A percentile compares a stretch with the other conserved stretches of the same genome.
phyloP scores from a whole-genome alignment of 768 basidiomycete species.

The Amylocystis lapponica region DNA sequence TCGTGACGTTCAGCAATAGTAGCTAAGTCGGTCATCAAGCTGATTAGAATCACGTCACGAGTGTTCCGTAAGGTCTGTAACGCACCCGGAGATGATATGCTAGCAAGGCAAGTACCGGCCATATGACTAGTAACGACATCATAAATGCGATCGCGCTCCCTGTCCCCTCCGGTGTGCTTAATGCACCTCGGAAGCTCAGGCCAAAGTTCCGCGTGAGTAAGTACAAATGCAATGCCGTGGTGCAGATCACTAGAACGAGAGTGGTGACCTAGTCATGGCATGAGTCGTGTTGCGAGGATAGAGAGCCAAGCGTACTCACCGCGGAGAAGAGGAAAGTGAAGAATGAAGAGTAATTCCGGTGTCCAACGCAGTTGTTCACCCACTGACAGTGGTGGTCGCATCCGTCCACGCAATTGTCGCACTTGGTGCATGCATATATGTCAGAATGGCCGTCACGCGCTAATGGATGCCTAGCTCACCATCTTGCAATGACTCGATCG shows the following conservation, averaged over 20 bases:
- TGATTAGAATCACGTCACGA: neutral
- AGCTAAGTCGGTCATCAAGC: constrained; percentile 41
- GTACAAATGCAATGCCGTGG: constrained; percentile 77
- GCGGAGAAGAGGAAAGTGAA: constrained; percentile 74
- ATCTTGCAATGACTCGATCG: constrained; percentile 94
- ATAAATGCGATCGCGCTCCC: constrained; percentile 82
- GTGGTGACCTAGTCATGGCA: constrained; percentile 32
- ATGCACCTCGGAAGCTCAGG: constrained; percentile 42
- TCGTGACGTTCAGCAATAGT: constrained; percentile 81
- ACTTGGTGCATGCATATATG: too few relatives aligned
- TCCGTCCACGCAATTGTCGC: constrained; percentile 95
- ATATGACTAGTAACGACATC: constrained; percentile 66
- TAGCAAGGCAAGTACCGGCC: constrained; percentile 77
- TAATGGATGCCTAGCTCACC: constrained; percentile 40
- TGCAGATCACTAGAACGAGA: constrained; percentile 70
- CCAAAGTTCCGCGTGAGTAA: constrained; percentile 49
- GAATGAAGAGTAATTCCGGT: constrained; percentile 94
- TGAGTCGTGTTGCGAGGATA: constrained; percentile 3
- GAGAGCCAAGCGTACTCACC: constrained; percentile 39
- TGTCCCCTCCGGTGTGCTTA: constrained; percentile 38
- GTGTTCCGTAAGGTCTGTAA: constrained; percentile 6
- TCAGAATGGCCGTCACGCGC: too few relatives aligned
- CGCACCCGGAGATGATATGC: constrained; percentile 83
- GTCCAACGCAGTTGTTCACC: constrained; percentile 95
- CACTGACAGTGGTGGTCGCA: constrained; percentile 91